phyloP scores from a whole-genome alignment of 2,329 filamentous ascomycete genomes.

The Gremmenia infestans region DNA sequence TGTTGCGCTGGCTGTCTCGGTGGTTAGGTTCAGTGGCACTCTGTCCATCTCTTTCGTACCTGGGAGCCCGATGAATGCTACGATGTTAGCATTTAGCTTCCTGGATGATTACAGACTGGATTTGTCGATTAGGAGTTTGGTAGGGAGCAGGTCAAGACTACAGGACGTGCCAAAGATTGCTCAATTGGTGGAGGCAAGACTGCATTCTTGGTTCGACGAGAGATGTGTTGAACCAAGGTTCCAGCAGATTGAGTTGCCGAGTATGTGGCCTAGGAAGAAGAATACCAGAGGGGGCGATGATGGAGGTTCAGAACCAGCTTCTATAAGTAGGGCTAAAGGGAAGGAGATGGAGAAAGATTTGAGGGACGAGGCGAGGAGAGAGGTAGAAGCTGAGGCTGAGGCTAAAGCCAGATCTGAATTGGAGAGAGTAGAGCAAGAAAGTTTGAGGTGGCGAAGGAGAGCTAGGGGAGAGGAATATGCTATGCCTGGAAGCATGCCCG shows the following conservation, averaged over 20 bases:
- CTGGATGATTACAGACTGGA: constrained; percentile 82
- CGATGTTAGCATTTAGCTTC: constrained; percentile 93
- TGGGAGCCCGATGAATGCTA: constrained; percentile 59
- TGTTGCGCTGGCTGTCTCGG: constrained; percentile 84
- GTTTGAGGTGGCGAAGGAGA: constrained; percentile 30
- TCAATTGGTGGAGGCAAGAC: constrained; percentile 71
- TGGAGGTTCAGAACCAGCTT: constrained; percentile 30
- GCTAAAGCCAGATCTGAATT: constrained; percentile 25
- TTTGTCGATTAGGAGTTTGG: constrained; percentile 72
- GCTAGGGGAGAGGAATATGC: constrained; percentile 32
- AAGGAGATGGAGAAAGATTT: constrained; percentile 48
- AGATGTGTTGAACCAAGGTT: constrained; percentile 80
- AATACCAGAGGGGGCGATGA: constrained; percentile 73
- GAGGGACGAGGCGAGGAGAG: constrained; percentile 46
- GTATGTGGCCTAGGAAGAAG: constrained; percentile 77
- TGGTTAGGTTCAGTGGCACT: constrained; percentile 92
- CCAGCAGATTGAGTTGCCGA: constrained; percentile 79
- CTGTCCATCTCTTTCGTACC: constrained; percentile 91
- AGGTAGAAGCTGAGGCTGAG: constrained; percentile 45
- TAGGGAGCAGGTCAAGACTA: constrained; percentile 72
- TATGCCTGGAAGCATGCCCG: constrained; percentile 35
- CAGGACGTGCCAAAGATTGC: constrained; percentile 88
- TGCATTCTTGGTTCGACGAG: constrained; percentile 86
- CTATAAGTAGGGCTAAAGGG: constrained; percentile 49
- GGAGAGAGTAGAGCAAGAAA: constrained; percentile 28